A percentile compares a stretch with the other conserved stretches of the same genome.
Evolutionary conservation across 75 land plant genomes (phyloP).

Genomic region (Ceratopteris richardii): DNA sequence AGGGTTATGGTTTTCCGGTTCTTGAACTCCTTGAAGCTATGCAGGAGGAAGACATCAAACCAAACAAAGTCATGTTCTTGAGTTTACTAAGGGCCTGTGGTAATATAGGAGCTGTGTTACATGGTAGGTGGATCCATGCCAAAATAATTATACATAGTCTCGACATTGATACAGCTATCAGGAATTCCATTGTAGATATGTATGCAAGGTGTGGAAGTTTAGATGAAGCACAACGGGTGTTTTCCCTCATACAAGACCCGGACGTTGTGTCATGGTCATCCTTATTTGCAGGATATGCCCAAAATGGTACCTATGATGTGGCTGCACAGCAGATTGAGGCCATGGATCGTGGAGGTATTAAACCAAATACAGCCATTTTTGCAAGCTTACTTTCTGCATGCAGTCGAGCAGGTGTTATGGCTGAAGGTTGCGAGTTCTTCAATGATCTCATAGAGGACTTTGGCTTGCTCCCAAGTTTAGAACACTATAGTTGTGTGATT

Average conservation of each 20-base stretch:
- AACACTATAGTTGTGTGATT: slow-evolving; percentile 21
- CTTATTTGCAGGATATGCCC: slow-evolving; percentile 1
- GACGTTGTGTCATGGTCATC: slow-evolving; percentile 1
- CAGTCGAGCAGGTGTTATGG: slow-evolving; percentile 41
- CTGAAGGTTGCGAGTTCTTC: slow-evolving; percentile 35
- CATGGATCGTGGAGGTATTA: slow-evolving; percentile 8
- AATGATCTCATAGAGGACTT: slow-evolving; percentile 25
- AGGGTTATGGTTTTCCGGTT: slow-evolving; percentile 43
- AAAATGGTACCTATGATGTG: background rate
- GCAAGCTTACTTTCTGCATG: slow-evolving; percentile 23
- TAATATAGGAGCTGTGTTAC: background rate
- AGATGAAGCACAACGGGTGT: background rate
- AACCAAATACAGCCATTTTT: slow-evolving; percentile 10
- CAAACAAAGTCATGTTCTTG: slow-evolving; percentile 51
- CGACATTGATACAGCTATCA: background rate
- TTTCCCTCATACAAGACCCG: background rate
- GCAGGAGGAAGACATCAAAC: slow-evolving; percentile 18
- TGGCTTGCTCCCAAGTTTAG: slow-evolving; percentile 40
- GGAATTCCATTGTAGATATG: background rate
- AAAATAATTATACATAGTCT: background rate
- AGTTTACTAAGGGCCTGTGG: slow-evolving; percentile 31
- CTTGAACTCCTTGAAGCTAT: slow-evolving; percentile 38
- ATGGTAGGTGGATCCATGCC: slow-evolving; percentile 1
- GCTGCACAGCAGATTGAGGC: slow-evolving; percentile 15
- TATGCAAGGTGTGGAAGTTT: slow-evolving; percentile 6